Base-by-base conservation (phyloP, 331 rosid genomes). In the Malus hybrid region DNA sequence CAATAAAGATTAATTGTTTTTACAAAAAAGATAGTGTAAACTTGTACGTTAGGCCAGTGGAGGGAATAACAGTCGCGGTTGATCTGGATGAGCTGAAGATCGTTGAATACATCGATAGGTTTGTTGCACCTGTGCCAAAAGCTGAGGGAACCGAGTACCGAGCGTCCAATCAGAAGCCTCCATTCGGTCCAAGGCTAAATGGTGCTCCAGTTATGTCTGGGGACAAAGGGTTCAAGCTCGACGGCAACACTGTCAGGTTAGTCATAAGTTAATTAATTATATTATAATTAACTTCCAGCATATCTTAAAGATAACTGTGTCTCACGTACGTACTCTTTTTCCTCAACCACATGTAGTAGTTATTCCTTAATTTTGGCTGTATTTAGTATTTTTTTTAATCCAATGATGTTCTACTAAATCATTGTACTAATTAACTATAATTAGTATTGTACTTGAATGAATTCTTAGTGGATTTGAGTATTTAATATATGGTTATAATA, bases 61-160 rank as follows among this genome's bases (percentile, higher is more conserved):
- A 90, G 65, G 97, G 97, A 1, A 77, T 92, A 33, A 68, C 82
- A 0, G 67, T 83, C 20, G 73, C 52, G 69, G 88, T 92, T 81
- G 87, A 90, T 57, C 69, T 92, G 4, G 92, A 92, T 22, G 84
- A 78, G 71, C 82, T 85, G 88, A 85, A 79, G 50, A 88, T 90
- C 6, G 76, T 92, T 34, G 82, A 42, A 4, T 92, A 84, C 22
- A 32, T 16, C 2, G 97, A 90, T 69, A 88, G 86, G 64, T n/a
- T 50, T 56, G 65, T 27, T 19, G 55, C 78, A 75, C 89, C 91
- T 0, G 70, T 88, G 64, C 91, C 96, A 0, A 88, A 82, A 56
- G 86, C 77, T 0, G 86, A 82, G 32, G 91, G 90, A 0, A 92
- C 96, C 1, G 96, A 90, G 57, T 88, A 81, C 34, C 63, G 82